A percentile compares a stretch with the other conserved stretches of the same genome.
These are phyloP conservation scores for Boechera divaricarpa DNA, from an alignment of 345 rosid genomes.

Conservation along the genomic window DNA sequence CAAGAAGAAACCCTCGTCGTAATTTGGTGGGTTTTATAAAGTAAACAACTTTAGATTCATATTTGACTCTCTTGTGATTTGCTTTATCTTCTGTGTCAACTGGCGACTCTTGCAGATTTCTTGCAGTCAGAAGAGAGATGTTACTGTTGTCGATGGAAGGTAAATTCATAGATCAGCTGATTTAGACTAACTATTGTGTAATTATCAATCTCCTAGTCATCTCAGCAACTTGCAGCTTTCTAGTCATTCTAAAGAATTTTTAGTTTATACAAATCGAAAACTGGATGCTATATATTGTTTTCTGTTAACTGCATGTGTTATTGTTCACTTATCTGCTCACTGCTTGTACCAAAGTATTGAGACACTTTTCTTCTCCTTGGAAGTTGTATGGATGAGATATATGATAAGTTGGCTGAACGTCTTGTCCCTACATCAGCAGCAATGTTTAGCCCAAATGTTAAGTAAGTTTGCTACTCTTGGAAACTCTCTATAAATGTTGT, in stretches of 20 bases:
- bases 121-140: slow-evolving; percentile 61
- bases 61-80: not conserved
- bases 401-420: slow-evolving; percentile 70
- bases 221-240: not conserved
- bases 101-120: slow-evolving; percentile 48
- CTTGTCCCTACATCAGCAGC: slow-evolving; percentile 66
- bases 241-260: too few relatives aligned
- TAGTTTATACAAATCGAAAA: too few relatives aligned
- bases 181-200: not conserved
- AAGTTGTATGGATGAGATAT: slow-evolving; percentile 86
- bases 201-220: not conserved
- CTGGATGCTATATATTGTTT: not conserved
- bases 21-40: slow-evolving; percentile 8
- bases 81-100: slow-evolving; percentile 9
- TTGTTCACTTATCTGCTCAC: not conserved
- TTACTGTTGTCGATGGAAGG: slow-evolving; percentile 65
- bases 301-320: not conserved
- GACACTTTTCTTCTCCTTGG: not conserved
- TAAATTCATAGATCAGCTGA: slow-evolving; percentile 31
- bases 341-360: slow-evolving; percentile 10
- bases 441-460: slow-evolving; percentile 57
- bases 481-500: not conserved
- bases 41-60: not conserved
- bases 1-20: slow-evolving; percentile 42
- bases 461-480: slow-evolving; percentile 52